phyloP scores from a whole-genome alignment of 371 early-diverging fungal species.

The Actinomucor elegans region DNA sequence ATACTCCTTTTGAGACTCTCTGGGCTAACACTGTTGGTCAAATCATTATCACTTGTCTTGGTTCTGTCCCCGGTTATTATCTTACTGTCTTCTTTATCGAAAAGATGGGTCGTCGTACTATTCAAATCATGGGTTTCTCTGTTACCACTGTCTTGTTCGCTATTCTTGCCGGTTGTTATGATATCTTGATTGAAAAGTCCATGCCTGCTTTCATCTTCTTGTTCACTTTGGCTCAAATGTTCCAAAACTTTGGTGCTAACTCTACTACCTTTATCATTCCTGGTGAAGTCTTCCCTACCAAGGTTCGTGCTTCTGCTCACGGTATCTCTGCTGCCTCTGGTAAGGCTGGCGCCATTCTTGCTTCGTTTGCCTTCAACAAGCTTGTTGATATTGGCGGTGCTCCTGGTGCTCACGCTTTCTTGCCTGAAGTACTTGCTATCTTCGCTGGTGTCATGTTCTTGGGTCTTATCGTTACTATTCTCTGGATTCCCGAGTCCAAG shows the following conservation, averaged over 20 bases:
- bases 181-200: conserved; percentile 52
- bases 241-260: conserved; percentile 93
- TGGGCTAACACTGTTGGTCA: conserved; percentile 74
- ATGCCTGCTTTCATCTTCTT: conserved; percentile 70
- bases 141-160: conserved; percentile 72
- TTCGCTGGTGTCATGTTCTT: conserved; percentile 71
- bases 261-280: conserved; percentile 89
- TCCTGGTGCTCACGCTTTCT: conserved; percentile 57
- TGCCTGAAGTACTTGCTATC: conserved; percentile 66
- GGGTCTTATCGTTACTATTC: conserved; percentile 53
- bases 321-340: conserved; percentile 90
- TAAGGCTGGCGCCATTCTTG: conserved; percentile 79
- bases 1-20: conserved; percentile 54
- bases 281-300: conserved; percentile 90
- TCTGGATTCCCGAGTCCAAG: conserved; percentile 58
- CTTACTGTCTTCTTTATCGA: conserved; percentile 80
- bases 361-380: conserved; percentile 58
- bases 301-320: conserved; percentile 83
- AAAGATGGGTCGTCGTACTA: conserved; percentile 74
- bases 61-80: conserved; percentile 91
- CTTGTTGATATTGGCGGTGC: conserved; percentile 59
- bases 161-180: conserved; percentile 72
- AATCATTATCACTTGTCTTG: conserved; percentile 79
- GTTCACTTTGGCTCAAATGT: conserved; percentile 74
- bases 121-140: conserved; percentile 80